Evolutionary conservation across 805 yeast genomes (phyloP).

Genomic region (Saccharomycopsis fermentans): DNA sequence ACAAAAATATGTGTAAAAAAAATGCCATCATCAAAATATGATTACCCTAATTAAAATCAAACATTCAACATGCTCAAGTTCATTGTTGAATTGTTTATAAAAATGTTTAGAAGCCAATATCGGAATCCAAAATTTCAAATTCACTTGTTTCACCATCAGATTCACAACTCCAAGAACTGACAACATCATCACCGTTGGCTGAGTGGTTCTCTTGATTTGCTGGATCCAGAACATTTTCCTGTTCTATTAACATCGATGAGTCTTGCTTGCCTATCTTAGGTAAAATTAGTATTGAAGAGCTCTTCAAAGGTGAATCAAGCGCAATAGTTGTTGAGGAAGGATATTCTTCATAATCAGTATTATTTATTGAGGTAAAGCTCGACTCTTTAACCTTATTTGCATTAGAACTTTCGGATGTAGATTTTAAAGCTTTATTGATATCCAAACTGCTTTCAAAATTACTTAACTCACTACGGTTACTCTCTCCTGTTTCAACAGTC

Average conservation of each 20-base stretch:
- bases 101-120: neutral
- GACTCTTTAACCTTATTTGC: neutral
- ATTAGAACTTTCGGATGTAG: neutral
- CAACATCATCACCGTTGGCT: conserved; percentile 1
- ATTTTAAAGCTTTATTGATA: too few relatives aligned
- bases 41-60: too few relatives aligned
- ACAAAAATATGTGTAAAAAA: too few relatives aligned
- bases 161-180: conserved; percentile 1
- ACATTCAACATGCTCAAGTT: too few relatives aligned
- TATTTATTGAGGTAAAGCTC: neutral
- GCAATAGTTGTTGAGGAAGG: neutral
- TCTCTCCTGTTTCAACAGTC: neutral
- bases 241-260: conserved; percentile 1
- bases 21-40: too few relatives aligned
- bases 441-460: neutral
- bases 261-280: conserved; percentile 11
- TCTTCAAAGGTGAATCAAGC: neutral
- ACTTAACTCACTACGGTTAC: too few relatives aligned
- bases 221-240: neutral
- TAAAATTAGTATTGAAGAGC: conserved; percentile 7
- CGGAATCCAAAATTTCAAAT: conserved; percentile 16
- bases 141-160: conserved; percentile 1
- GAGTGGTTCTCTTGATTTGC: neutral
- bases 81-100: neutral
- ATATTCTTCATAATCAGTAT: neutral